Base-by-base conservation (phyloP, 176 grass and related monocot genomes). In the Panicum miliaceum region DNA sequence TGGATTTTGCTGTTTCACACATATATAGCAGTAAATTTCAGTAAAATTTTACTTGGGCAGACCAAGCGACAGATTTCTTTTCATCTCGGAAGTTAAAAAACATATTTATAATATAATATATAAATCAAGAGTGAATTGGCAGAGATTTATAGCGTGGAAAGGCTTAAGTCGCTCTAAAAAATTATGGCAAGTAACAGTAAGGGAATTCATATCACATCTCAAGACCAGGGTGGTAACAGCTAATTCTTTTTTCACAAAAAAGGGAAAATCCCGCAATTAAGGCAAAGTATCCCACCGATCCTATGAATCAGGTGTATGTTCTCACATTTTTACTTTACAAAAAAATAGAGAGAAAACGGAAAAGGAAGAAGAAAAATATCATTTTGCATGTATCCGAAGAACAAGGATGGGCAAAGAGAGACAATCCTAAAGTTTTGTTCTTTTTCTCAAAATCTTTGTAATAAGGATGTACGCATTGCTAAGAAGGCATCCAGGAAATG, bases 161-260 rank as follows among this genome's bases (percentile, higher is more conserved):
- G 12, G 20, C 0, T 68, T 38, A 66, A 37, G 32, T 36, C 32
- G 7, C 63, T 36, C 15, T 38, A 38, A 41, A 68, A 41, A 41
- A 1, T 9, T 68, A n/a, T 42, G 67, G 67, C 22, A 15, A 23
- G n/a, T 47, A 46, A 46, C n/a, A 26, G n/a, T 2, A 71, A 71
- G 41, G n/a, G 68, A 71, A 14, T 71, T 26, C 26, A 27, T 26
- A 26, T 71, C 16, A 46, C 41, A 46, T 14, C 41, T 71, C 12
- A 70, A 45, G 22, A 69, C 40, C 40, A 70, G n/a, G 22, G 68
- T 70, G 68, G 68, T 23, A 26, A 70, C 68, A 45, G 68, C 20
- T n/a, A 68, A 22, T 14, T 45, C 11, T 46, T 8, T 14, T 26
- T 26, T 6, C 4, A 26, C 22, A 71, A 45, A 46, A 71, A 26